phyloP scores from a whole-genome alignment of 2,329 filamentous ascomycete genomes.

The Monosporascus sp. region DNA sequence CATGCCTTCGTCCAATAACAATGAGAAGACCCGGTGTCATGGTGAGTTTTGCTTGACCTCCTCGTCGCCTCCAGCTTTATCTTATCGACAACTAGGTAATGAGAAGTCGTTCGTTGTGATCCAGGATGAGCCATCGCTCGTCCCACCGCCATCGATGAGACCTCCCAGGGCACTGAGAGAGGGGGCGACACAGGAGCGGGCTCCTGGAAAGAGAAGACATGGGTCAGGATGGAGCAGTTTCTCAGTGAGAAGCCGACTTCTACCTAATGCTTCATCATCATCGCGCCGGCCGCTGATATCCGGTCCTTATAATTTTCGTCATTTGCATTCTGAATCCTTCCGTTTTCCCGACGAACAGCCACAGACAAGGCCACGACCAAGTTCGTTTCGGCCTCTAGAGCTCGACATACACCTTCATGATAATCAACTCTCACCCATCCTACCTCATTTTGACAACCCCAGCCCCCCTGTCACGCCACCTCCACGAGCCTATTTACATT shows the following conservation, averaged over 20 bases:
- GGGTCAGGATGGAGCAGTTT: constrained; percentile 37
- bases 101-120: constrained; percentile 31
- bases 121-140: constrained; percentile 32
- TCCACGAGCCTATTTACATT: constrained; percentile 31
- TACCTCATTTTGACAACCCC: constrained; percentile 44
- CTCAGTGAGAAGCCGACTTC: constrained; percentile 41
- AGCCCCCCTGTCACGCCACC: constrained; percentile 32
- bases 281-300: constrained; percentile 53
- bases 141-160: constrained; percentile 27
- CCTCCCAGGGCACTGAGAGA: constrained; percentile 19
- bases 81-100: constrained; percentile 18
- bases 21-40: constrained; percentile 32
- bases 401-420: constrained; percentile 46
- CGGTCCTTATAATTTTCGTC: constrained; percentile 54
- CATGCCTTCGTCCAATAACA: constrained; percentile 32
- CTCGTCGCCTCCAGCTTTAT: constrained; percentile 1
- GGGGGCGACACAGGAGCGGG: constrained; percentile 25
- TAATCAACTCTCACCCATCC: constrained; percentile 48
- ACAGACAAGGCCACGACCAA: constrained; percentile 24
- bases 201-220: constrained; percentile 30
- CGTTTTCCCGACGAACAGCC: constrained; percentile 19
- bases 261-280: constrained; percentile 34
- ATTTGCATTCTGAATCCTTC: constrained; percentile 40
- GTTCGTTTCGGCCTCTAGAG: constrained; percentile 50
- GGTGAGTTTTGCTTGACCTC: constrained; percentile 30